A percentile compares a stretch with the other conserved stretches of the same genome.
Evolutionary conservation across 2,329 filamentous ascomycete species (phyloP).

Genomic region (Fusarium longipes): DNA sequence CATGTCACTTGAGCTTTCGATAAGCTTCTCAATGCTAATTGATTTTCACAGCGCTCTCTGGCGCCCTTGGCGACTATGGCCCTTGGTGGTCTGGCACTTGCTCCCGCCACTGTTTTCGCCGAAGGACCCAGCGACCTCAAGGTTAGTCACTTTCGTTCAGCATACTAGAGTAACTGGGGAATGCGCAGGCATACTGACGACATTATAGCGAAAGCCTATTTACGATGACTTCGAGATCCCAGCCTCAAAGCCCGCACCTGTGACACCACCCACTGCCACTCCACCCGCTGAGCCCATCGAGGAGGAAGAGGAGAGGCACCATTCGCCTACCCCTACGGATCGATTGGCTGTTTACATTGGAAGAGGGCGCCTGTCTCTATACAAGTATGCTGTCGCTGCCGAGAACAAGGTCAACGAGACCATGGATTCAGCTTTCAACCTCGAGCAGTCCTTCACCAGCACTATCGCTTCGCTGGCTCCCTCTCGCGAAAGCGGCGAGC

Average conservation of each 20-base stretch:
- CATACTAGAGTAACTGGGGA: neutral
- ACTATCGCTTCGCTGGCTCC: conserved; percentile 92
- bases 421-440: conserved; percentile 82
- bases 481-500: conserved; percentile 84
- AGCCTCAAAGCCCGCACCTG: conserved; percentile 49
- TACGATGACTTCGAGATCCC: conserved; percentile 76
- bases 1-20: neutral
- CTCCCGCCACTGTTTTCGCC: conserved; percentile 61
- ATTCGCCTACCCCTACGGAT: conserved; percentile 84
- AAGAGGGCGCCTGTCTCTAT: conserved; percentile 80
- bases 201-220: conserved; percentile 72
- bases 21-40: conserved; percentile 47
- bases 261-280: conserved; percentile 46
- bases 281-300: conserved; percentile 49
- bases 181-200: conserved; percentile 11
- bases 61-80: conserved; percentile 66
- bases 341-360: conserved; percentile 86
- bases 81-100: conserved; percentile 60
- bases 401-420: conserved; percentile 87
- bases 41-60: conserved; percentile 58
- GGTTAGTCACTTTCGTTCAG: conserved; percentile 39
- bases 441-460: conserved; percentile 89
- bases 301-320: conserved; percentile 49
- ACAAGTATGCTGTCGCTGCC: conserved; percentile 76
- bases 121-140: conserved; percentile 59